Conservation (phyloP, 495 filamentous ascomycete genomes). For the Xylaria sp. region DNA sequence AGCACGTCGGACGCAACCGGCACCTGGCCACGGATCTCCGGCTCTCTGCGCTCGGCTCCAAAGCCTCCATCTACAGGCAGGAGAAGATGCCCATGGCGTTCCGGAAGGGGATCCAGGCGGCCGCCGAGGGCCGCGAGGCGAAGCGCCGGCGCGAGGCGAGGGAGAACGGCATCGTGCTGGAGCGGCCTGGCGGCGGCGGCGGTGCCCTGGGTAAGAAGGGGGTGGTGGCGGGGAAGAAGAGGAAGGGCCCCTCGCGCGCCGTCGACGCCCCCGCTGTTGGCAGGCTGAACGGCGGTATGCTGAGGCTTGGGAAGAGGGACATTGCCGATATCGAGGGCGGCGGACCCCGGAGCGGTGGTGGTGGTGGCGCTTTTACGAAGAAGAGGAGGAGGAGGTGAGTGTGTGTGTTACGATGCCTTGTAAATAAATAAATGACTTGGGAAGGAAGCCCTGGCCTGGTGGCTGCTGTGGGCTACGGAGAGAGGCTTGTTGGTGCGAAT, state of each 20-base stretch:
- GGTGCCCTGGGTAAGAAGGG: slow-evolving; percentile 36
- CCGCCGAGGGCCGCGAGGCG: slow-evolving; percentile 67
- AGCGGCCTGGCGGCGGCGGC: slow-evolving; percentile 68
- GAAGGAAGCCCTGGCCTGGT: no score
- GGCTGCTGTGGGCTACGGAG: background rate
- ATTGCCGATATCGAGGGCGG: slow-evolving; percentile 69
- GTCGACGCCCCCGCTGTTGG: slow-evolving; percentile 79
- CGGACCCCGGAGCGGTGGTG: slow-evolving; percentile 17
- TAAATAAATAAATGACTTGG: background rate
- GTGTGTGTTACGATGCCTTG: background rate
- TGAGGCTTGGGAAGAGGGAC: slow-evolving; percentile 81
- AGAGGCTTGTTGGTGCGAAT: background rate
- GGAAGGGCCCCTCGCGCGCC: slow-evolving; percentile 51
- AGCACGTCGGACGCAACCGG: slow-evolving; percentile 50
- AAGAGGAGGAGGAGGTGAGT: slow-evolving; percentile 1
- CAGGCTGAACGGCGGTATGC: slow-evolving; percentile 76
- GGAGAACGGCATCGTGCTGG: slow-evolving; percentile 90
- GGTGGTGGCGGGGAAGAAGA: slow-evolving; percentile 48
- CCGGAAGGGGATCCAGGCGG: slow-evolving; percentile 76
- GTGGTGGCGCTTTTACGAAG: slow-evolving; percentile 4
- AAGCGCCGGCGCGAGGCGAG: slow-evolving; percentile 77
- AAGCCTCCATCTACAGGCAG: slow-evolving; percentile 73
- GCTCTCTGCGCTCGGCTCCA: slow-evolving; percentile 79
- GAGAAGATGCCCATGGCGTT: slow-evolving; percentile 84
- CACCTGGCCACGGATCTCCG: slow-evolving; percentile 84